phyloP scores from a whole-genome alignment of 108 stramenopile genomes.

The Chaetoceros tenuissimus region DNA sequence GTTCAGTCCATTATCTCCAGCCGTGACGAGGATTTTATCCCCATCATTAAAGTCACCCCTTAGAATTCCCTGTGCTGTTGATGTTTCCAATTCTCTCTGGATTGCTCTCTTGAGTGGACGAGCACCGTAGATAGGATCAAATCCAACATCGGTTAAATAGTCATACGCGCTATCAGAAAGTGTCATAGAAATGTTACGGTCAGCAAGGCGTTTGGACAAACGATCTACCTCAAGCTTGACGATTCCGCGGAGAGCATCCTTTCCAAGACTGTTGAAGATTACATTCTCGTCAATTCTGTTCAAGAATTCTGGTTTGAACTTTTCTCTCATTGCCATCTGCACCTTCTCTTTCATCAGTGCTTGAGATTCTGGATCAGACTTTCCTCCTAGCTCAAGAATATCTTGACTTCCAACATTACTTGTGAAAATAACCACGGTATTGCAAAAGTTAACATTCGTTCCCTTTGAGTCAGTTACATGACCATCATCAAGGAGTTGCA shows the following conservation, averaged over 20 bases:
- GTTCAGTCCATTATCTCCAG: conserved; percentile 18
- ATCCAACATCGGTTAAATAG: conserved; percentile 76
- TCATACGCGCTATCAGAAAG: conserved; percentile 67
- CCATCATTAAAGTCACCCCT: conserved; percentile 68
- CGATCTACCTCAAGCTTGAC: conserved; percentile 67
- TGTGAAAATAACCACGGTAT: conserved; percentile 94
- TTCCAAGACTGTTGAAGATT: conserved; percentile 90
- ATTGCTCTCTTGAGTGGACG: conserved; percentile 94
- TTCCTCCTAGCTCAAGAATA: conserved; percentile 71
- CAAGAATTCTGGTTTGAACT: conserved; percentile 96
- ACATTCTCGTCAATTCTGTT: conserved; percentile 96
- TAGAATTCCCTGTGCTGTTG: conserved; percentile 80
- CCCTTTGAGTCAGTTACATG: conserved; percentile 97
- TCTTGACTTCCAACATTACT: conserved; percentile 92
- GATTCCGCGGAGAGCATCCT: conserved; percentile 80
- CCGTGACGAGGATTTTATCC: conserved; percentile 58
- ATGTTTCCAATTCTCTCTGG: conserved; percentile 92
- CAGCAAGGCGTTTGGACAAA: conserved; percentile 64
- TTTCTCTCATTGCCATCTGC: conserved; percentile 60
- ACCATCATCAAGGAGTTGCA: conserved; percentile 98
- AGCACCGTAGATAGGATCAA: conserved; percentile 94
- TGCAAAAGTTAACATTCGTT: conserved; percentile 91
- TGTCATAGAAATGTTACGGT: conserved; percentile 53
- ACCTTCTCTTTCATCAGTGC: conserved; percentile 58
- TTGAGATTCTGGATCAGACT: conserved; percentile 23